phyloP scores from a whole-genome alignment of 1,139 yeast species.

The Yamadazyma siamensis region DNA sequence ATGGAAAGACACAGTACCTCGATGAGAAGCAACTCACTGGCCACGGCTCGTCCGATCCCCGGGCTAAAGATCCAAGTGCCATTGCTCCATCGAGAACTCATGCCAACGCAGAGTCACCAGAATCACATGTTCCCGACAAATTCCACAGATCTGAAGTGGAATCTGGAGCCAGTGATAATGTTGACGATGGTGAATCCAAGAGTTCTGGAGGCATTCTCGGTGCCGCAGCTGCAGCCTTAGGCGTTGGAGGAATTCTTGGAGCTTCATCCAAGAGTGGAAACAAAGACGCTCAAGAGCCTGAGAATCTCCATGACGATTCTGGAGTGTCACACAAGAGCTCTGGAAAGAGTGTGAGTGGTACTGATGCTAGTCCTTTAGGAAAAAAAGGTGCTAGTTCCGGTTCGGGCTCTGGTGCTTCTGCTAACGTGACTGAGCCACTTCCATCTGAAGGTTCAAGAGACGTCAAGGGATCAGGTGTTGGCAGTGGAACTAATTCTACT shows the following conservation, averaged over 20 bases:
- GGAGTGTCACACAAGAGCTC: neutral
- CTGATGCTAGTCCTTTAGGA: neutral
- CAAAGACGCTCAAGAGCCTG: neutral
- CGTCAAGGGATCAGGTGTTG: conserved; percentile 3
- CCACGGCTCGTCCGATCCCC: too few species aligned
- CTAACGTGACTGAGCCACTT: conserved; percentile 8
- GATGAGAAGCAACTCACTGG: neutral
- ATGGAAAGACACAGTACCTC: neutral
- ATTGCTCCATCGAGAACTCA: neutral
- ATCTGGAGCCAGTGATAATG: too few species aligned
- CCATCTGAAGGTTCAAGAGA: conserved; percentile 1
- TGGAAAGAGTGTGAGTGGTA: neutral
- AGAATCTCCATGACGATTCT: neutral
- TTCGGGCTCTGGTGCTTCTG: conserved; percentile 7
- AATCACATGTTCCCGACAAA: too few species aligned
- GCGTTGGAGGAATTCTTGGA: conserved; percentile 3
- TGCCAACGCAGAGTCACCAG: neutral
- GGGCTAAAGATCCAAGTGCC: too few species aligned
- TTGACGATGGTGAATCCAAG: neutral
- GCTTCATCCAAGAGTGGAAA: neutral
- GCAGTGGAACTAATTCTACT: conserved; percentile 1
- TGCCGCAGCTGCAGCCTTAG: conserved; percentile 3
- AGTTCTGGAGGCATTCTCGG: conserved; percentile 1
- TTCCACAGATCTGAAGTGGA: too few species aligned
- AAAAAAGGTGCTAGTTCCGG: conserved; percentile 1